phyloP scores from a whole-genome alignment of 176 grass and related monocot species.

The Paspalum vaginatum region DNA sequence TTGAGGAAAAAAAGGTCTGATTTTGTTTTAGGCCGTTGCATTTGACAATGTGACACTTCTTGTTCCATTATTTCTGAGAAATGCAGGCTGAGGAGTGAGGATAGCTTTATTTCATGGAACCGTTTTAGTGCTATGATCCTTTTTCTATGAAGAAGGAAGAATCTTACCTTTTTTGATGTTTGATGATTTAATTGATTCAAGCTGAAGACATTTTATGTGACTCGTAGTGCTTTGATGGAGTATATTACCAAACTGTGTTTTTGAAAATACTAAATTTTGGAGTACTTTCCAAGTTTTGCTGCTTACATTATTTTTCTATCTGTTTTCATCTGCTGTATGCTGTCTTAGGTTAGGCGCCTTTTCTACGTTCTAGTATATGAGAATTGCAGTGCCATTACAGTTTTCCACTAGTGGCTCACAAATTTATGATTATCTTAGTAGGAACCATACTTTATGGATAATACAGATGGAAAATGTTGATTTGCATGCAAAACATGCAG shows the following conservation, averaged over 20 bases:
- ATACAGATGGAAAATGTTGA: conserved; percentile 14
- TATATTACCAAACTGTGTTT: not conserved
- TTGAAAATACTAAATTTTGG: conserved; percentile 6
- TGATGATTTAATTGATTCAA: conserved; percentile 25
- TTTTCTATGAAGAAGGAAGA: conserved; percentile 27
- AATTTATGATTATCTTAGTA: conserved; percentile 19
- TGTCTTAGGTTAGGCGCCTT: conserved; percentile 19
- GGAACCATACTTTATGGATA: not conserved
- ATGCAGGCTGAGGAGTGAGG: not conserved
- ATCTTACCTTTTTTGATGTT: conserved; percentile 7
- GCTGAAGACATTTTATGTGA: not conserved
- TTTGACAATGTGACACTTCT: conserved; percentile 9
- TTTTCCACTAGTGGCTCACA: conserved; percentile 6
- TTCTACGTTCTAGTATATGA: conserved; percentile 38
- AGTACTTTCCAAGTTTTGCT: conserved; percentile 15
- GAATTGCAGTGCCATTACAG: not conserved
- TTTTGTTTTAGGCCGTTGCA: conserved; percentile 14
- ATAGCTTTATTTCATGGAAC: conserved; percentile 19
- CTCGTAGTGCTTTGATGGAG: conserved; percentile 17
- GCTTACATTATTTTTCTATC: conserved; percentile 15
- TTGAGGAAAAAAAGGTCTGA: not conserved
- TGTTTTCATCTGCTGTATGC: conserved; percentile 7
- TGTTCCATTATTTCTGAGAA: conserved; percentile 16
- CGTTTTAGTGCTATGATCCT: not conserved
- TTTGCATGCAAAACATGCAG: not conserved